Conservation (phyloP, 2,329 filamentous ascomycete species). For the Drechslerella coelobrocha region DNA sequence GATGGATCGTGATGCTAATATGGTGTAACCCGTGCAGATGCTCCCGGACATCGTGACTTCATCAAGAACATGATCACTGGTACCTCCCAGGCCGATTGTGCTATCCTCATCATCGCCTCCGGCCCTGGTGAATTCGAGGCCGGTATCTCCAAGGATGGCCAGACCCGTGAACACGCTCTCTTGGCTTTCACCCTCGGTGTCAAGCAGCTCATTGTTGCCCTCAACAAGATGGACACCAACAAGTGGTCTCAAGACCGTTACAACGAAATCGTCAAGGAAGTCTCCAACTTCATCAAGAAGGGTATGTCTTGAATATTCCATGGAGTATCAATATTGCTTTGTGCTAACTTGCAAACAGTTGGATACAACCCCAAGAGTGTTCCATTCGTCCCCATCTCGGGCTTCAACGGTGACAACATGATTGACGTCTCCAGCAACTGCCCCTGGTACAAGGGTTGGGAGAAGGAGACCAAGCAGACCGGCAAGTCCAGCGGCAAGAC, state of each 20-base stretch:
- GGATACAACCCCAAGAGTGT: slow-evolving; percentile 99
- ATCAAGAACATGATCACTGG: slow-evolving; percentile 99
- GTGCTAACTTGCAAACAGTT: slow-evolving; percentile 61
- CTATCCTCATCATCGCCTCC: slow-evolving; percentile 99
- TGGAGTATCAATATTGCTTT: not conserved
- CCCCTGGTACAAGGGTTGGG: slow-evolving; percentile 99
- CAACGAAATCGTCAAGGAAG: slow-evolving; percentile 99
- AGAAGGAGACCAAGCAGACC: slow-evolving; percentile 96
- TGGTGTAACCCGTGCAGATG: slow-evolving; percentile 66
- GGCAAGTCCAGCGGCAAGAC: slow-evolving; percentile 91
- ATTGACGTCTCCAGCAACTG: slow-evolving; percentile 85
- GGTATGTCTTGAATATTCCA: no score
- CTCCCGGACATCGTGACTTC: slow-evolving; percentile 99
- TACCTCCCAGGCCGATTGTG: slow-evolving; percentile 99
- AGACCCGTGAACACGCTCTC: slow-evolving; percentile 99
- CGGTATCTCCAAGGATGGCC: slow-evolving; percentile 99
- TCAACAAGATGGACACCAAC: slow-evolving; percentile 99
- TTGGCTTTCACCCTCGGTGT: slow-evolving; percentile 99
- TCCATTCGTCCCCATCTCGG: slow-evolving; percentile 99
- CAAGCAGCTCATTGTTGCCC: slow-evolving; percentile 99
- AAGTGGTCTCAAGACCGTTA: slow-evolving; percentile 97
- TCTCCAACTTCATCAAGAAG: slow-evolving; percentile 99
- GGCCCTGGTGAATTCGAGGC: slow-evolving; percentile 99
- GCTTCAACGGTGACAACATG: slow-evolving; percentile 99
- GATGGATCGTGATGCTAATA: slow-evolving; percentile 23